Evolutionary conservation across 768 basidiomycete species (phyloP), one percentile per base, ranked within the genome.

Genomic region (Melanogaster broomeanus): DNA sequence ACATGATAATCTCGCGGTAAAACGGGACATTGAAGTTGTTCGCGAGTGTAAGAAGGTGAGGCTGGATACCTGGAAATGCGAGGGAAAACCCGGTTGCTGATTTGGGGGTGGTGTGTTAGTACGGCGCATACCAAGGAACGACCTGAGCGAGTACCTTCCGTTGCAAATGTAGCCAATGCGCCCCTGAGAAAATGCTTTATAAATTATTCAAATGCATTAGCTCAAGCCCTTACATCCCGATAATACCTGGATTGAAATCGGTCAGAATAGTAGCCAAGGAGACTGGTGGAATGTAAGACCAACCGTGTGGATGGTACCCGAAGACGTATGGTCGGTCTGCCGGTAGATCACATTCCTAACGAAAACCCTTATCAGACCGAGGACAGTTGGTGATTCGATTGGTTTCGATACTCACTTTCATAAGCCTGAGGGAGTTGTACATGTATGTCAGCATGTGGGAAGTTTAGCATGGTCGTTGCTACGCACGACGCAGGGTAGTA

Each of bases 271-370:
- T 6, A 18, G 11, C 1, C 22, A 19, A 13, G 4, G 38, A 40
- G 25, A 53, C 19, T 31, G 52, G 4, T 16, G 1, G n/a, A 19
- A 8, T 19, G 10, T 28, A 38, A 49, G 41, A 65, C 80, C 30
- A 53, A 87, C 95, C 97, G 70, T 99, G 97, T 16, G 97, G 97
- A 70, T 99, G 97, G 70, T 98, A 98, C 8, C 96, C 97, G 71
- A 99, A 99, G 13, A 99, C 81, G 72, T 99, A 99, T 18, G 91
- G 87, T 56, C 94, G 76, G 67, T 97, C 92, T 11, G 96, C 75
- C 1, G 96, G 93, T 21, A 99, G 78, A 57, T 96, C 91, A 31
- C 84, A 87, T 72, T 93, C 93, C 93, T 66, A 50, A 45, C 15
- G 19, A 28, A 30, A 15, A 45, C 5, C 2, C 0, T 33, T 44